phyloP scores from a whole-genome alignment of 2,329 filamentous ascomycete species.

The Cladosporium sp. region DNA sequence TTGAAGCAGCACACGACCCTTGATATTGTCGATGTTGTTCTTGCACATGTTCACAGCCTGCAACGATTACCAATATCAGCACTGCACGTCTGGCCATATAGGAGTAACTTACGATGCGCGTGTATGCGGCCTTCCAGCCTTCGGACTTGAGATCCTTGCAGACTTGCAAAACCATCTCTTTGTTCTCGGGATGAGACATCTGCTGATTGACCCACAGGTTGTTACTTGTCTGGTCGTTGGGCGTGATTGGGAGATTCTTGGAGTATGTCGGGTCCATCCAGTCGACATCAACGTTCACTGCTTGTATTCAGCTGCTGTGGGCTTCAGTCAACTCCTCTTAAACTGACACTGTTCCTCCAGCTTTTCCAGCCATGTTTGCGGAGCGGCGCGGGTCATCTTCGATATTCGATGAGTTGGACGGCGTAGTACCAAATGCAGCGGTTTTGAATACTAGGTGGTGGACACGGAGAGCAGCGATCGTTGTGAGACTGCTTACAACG shows the following conservation, averaged over 20 bases:
- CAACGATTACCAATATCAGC: background rate
- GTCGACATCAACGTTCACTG: conserved; percentile 19
- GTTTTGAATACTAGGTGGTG: background rate
- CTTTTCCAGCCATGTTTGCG: conserved; percentile 20
- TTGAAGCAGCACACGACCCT: conserved; percentile 19
- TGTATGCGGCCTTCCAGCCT: conserved; percentile 20
- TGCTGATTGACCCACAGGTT: conserved; percentile 20
- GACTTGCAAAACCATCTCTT: conserved; percentile 18
- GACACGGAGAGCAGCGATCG: no score
- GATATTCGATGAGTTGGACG: background rate
- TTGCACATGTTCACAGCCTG: conserved; percentile 21
- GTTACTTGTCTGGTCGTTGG: conserved; percentile 20
- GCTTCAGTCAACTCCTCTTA: background rate
- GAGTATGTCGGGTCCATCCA: conserved; percentile 21
- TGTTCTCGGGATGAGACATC: conserved; percentile 20
- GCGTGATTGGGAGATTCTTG: conserved; percentile 17
- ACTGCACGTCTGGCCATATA: background rate
- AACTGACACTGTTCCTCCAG: conserved; percentile 16
- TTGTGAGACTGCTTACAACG: no score
- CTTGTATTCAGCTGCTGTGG: background rate
- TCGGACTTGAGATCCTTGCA: conserved; percentile 20
- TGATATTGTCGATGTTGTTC: conserved; percentile 21
- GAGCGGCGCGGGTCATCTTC: conserved; percentile 13
- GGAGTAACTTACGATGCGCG: conserved; percentile 16
- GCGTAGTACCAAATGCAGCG: background rate